Base-by-base conservation (phyloP, 345 rosid species). In the Syzygium aqueum region DNA sequence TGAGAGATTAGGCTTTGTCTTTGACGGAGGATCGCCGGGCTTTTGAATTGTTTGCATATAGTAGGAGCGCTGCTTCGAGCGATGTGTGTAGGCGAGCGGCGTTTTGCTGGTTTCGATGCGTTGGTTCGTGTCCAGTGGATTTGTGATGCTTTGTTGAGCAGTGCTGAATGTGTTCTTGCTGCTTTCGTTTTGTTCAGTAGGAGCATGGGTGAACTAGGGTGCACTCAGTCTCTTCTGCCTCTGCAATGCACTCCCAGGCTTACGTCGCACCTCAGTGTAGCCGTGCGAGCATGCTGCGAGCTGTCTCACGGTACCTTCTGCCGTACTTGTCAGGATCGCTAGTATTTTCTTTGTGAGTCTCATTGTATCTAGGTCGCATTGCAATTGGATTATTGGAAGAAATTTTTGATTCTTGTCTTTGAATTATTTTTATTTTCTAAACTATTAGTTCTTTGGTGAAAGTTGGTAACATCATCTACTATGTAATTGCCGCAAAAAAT, bases 301-400 rank as follows among this genome's bases (percentile, higher is more conserved):
- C 94, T 97, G 95, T 92, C 96, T 95, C 95, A 97, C 84, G 99
- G 99, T 97, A 97, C 96, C 98, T 95, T 95, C 95, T 73, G 90
- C 90, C 94, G 96, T 88, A 90, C 98, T 95, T 95, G 98, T 97
- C 98, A 90, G 92, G 99, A 96, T 95, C 98, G 99, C 98, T 97
- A 97, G 87, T 96, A 85, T 88, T 95, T 90, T 90, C 92, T 95
- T 95, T 94, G 99, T 96, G 98, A 95, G 95, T 96, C 92, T 93
- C 93, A 90, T 92, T 87, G 89, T 91, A 91, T 91, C 89, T 93
- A 91, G 93, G 96, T 91, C 77, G 61, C 78, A 85, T 53, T 84
- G 25, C 80, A 46, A 89, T 22, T 54, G 87, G 89, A 85, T 28
- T 40, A 30, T 85, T 53, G 86, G 67, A 53, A 27, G 73, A 61